phyloP scores from a whole-genome alignment of 2,329 filamentous ascomycete species.

The Pseudocercospora eumusae region DNA sequence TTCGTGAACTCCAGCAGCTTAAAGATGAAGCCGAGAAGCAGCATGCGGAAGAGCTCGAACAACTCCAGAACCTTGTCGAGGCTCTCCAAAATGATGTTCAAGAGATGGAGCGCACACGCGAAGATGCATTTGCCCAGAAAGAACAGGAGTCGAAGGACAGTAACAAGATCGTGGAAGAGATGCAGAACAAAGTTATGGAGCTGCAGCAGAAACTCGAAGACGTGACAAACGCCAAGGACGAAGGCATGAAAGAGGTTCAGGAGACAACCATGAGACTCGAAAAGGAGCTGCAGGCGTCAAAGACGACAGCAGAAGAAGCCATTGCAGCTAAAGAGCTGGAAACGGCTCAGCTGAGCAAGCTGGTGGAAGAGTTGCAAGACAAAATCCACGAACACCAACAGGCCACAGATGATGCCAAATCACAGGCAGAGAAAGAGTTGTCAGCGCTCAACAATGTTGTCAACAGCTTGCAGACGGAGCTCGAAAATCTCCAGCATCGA shows the following conservation, averaged over 20 bases:
- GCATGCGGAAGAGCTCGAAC: constrained; percentile 20
- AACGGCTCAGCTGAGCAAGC: constrained; percentile 26
- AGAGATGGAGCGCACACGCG: constrained; percentile 16
- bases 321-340: constrained; percentile 26
- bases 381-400: constrained; percentile 27
- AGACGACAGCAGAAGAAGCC: constrained; percentile 21
- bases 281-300: constrained; percentile 18
- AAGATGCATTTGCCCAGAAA: constrained; percentile 13
- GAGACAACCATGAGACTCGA: constrained; percentile 21
- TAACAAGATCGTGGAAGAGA: constrained; percentile 19
- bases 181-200: constrained; percentile 25
- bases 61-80: constrained; percentile 18
- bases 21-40: constrained; percentile 22
- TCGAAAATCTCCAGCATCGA: constrained; percentile 28
- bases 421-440: constrained; percentile 20
- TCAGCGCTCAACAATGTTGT: constrained; percentile 20
- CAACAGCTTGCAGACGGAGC: constrained; percentile 28
- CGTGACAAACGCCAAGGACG: constrained; percentile 17
- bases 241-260: constrained; percentile 21
- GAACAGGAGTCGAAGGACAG: constrained; percentile 20
- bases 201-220: constrained; percentile 29
- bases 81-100: constrained; percentile 18
- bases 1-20: constrained; percentile 22
- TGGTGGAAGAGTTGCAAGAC: constrained; percentile 28
- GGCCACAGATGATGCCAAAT: constrained; percentile 21